These are phyloP conservation scores for Hibiscus syriacus DNA, from an alignment of 345 rosid genomes.

Conservation along the genomic window DNA sequence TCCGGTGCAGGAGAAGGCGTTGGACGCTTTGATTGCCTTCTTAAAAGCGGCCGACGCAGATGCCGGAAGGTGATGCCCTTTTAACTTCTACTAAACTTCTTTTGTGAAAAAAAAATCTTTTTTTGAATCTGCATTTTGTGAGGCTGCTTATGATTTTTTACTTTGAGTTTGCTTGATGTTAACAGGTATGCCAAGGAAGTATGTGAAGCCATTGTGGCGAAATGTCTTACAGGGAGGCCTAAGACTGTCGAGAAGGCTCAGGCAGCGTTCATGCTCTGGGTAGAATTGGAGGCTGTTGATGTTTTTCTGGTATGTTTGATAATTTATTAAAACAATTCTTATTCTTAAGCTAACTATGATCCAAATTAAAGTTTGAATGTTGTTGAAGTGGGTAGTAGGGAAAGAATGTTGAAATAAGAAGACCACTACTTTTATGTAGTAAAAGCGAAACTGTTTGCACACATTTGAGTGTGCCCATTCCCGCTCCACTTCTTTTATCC, in stretches of 20 bases:
- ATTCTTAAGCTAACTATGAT: not conserved
- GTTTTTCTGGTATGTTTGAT: constrained; percentile 57
- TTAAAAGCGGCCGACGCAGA: constrained; percentile 89
- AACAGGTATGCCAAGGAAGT: constrained; percentile 89
- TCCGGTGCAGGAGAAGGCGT: constrained; percentile 95
- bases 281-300: constrained; percentile 93
- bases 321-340: not conserved
- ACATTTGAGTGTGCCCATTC: no score
- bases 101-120: not conserved
- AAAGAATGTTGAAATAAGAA: not conserved
- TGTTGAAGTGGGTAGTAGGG: not conserved
- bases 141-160: not conserved
- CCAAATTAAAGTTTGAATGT: not conserved
- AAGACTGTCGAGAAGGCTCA: constrained; percentile 97
- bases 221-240: constrained; percentile 90
- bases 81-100: not conserved
- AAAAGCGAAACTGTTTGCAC: not conserved
- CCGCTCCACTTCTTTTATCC: not conserved
- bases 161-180: constrained; percentile 11
- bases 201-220: constrained; percentile 83
- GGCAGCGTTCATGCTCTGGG: constrained; percentile 89
- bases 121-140: not conserved
- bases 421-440: not conserved
- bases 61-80: constrained; percentile 59
- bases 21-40: constrained; percentile 93